These are phyloP conservation scores for Termitomyces sp. DNA, from an alignment of 768 basidiomycete species.

Conservation along the genomic window DNA sequence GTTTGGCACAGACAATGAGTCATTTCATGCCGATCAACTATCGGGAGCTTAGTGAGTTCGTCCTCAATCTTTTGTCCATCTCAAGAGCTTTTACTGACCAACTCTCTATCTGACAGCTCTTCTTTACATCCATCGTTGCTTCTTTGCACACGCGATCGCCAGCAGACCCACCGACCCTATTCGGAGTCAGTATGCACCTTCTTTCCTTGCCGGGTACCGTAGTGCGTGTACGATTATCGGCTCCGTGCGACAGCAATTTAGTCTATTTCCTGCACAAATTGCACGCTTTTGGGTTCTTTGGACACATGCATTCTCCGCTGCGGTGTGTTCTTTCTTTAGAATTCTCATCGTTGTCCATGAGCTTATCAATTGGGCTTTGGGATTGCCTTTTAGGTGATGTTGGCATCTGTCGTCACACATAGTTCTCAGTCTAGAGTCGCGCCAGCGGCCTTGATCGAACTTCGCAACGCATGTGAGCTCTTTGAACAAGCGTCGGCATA, in stretches of 20 bases:
- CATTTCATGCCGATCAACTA: constrained; percentile 77
- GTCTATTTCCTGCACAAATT: constrained; percentile 52
- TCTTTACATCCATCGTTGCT: constrained; percentile 71
- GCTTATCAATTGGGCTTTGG: neutral
- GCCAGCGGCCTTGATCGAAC: constrained; percentile 62
- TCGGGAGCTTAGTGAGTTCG: constrained; percentile 58
- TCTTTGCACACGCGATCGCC: constrained; percentile 70
- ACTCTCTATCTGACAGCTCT: constrained; percentile 39
- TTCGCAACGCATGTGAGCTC: constrained; percentile 58
- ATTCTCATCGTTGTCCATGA: neutral
- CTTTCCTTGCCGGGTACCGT: constrained; percentile 65
- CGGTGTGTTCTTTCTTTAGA: constrained; percentile 36
- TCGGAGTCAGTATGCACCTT: constrained; percentile 62
- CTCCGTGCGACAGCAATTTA: constrained; percentile 45
- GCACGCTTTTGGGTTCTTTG: constrained; percentile 70
- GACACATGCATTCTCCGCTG: constrained; percentile 68
- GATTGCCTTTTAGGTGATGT: constrained; percentile 53
- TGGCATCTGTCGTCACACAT: constrained; percentile 74
- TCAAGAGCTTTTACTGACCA: neutral
- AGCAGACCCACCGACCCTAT: constrained; percentile 66
- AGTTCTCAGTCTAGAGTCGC: constrained; percentile 66
- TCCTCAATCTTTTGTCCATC: neutral
- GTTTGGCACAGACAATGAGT: constrained; percentile 62
- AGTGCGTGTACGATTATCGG: constrained; percentile 58
- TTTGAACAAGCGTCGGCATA: constrained; percentile 59